Percentiles rank a stretch among this genome's conserved stretches.
Conservation (phyloP, 192 early-diverging fungal genomes). For the Cetraspora pellucida region DNA sequence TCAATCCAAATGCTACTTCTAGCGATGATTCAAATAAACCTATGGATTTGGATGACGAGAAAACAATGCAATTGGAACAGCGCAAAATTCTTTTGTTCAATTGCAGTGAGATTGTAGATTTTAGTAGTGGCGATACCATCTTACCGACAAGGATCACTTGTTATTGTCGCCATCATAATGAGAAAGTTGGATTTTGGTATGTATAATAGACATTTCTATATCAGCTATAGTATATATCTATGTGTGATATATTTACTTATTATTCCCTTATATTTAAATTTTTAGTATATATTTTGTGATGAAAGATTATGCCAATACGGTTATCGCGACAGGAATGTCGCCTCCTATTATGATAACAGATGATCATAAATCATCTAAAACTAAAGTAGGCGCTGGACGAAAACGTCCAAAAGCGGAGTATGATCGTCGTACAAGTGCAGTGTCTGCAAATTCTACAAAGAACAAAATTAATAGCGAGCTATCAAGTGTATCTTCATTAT, state of each 20-base stretch:
- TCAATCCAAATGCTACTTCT: constrained; percentile 25
- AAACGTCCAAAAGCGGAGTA: constrained; percentile 36
- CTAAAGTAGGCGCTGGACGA: constrained; percentile 38
- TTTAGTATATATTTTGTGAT: constrained; percentile 75
- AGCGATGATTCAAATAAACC: constrained; percentile 19
- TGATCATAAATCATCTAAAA: constrained; percentile 89
- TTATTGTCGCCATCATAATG: constrained; percentile 94
- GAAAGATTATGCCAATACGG: constrained; percentile 61
- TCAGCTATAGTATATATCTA: neutral
- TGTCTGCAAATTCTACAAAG: neutral
- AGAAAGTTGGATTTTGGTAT: constrained; percentile 89
- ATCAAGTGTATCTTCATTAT: constrained; percentile 46
- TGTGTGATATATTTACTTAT: constrained; percentile 7
- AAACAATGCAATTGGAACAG: constrained; percentile 70
- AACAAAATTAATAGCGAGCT: constrained; percentile 2
- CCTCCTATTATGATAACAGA: constrained; percentile 97
- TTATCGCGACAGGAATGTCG: constrained; percentile 80
- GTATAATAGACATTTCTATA: neutral
- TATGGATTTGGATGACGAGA: constrained; percentile 55
- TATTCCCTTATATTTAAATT: neutral
- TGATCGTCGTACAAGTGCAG: constrained; percentile 30
- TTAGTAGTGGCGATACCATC: constrained; percentile 84
- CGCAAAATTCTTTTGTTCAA: constrained; percentile 88
- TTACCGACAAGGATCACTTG: constrained; percentile 94
- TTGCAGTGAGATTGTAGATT: constrained; percentile 82